Base-by-base conservation (phyloP, 495 filamentous ascomycete species). In the Amorphotheca resinae region DNA sequence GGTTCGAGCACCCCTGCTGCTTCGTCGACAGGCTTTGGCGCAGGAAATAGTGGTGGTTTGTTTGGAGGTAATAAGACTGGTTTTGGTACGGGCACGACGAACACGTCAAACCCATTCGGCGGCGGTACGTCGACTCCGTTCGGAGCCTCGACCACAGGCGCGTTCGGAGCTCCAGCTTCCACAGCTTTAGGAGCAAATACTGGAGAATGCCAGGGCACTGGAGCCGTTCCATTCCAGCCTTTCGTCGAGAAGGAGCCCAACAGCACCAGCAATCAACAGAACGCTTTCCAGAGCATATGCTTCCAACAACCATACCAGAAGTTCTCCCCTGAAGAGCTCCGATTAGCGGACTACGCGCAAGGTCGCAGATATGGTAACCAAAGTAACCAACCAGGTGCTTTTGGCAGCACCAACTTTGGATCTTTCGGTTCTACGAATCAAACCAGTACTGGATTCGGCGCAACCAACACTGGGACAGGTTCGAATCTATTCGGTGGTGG, bases 281-380 rank as follows among this genome's bases (percentile, higher is more conserved):
- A 82, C 55, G 72, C 82, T 18, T 98, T 78, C 56, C 89, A 96
- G 58, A 94, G 80, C 51, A 82, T 98, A 48, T 74, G 76, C 11
- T 93, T 94, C 51, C 80, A 82, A 70, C 78, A 77, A 35, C 76
- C 85, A 0, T 96, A 95, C 63, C 76, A 74, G 57, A 87, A 87
- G 48, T 95, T 76, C 61, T 95, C 86, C 3, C 76, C 84, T 26
- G 91, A 98, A 59, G 91, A 98, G 60, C 62, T 98, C 34, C 76
- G 91, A 55, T 60, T 93, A 42, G 84, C 74, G 25, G 91, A 98
- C 63, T 98, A 96, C 62, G 74, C 77, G 41, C 79, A 84, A 66
- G 91, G 91, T 18, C 74, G 91, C 44, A 76, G 79, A 26, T 82
- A 68, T 50, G 91, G 87, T 6, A 89, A 85, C 51, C 69, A 73